Evolutionary conservation across 192 early-diverging fungal species (phyloP), one percentile per base, ranked within the genome.

Genomic region (Coemansia sp.): DNA sequence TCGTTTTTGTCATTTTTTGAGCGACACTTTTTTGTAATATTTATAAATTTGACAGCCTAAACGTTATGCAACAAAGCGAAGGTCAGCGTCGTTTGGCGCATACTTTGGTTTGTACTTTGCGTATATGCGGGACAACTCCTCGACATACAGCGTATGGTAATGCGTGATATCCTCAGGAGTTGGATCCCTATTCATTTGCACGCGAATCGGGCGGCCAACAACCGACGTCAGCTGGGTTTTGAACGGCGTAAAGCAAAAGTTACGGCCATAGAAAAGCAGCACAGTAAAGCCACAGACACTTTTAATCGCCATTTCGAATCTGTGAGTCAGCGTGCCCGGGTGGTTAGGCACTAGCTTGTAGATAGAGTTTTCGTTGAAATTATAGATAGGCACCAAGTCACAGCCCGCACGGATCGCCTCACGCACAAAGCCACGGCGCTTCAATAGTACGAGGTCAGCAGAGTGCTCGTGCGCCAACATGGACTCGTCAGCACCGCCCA

Each of bases 341-440:
- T 73, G 75, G 58, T 94, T 93, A 62, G 84, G 80, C 29, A 92
- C 82, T 19, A 95, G 92, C 23, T 92, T 86, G 76, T 92, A 98
- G 32, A 96, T 76, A 32, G 96, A 91, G 77, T 94, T 96, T 78
- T 99, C 95, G 64, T 95, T 96, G 83, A 99, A 98, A 25, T 90
- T 89, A 74, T 94, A 93, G 1, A 94, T 88, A 15, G 97, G 97
- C 12, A 95, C 93, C 11, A 99, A 78, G 27, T 80, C 80, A 15
- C 95, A 91, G 5, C 93, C 92, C 32, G 93, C 88, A 4, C 84
- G 77, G 3, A 98, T 85, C 9, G 97, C 97, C 44, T 96, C 80
- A 64, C 93, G 91, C 67, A 99, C 88, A 79, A 99, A 99, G 0
- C 97, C 97, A 2, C 91, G 69, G 25, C 95, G 87, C 60, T 90